Percentiles rank a stretch among this genome's conserved stretches.
phyloP scores from a whole-genome alignment of 169 alveolate genomes.

The Cryptosporidium meleagridis region DNA sequence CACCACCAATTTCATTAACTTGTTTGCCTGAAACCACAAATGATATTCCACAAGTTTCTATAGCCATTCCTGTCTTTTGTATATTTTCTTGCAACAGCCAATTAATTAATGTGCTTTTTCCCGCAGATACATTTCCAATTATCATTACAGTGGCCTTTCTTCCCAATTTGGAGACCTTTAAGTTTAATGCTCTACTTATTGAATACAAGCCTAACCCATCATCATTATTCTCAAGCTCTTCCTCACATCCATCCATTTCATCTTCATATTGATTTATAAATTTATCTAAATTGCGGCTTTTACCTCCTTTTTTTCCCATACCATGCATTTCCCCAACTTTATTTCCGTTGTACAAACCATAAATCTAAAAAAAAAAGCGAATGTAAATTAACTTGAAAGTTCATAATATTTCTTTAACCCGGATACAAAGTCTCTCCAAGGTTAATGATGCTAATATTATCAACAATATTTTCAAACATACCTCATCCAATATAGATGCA shows the following conservation, averaged over 20 bases:
- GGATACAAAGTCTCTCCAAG: neutral
- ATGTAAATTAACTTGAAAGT: neutral
- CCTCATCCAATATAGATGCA: slow-evolving; percentile 59
- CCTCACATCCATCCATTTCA: neutral
- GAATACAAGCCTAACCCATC: slow-evolving; percentile 5
- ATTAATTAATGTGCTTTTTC: slow-evolving; percentile 84
- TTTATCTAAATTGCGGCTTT: neutral
- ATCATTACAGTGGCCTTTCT: slow-evolving; percentile 81
- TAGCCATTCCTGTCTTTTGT: slow-evolving; percentile 83
- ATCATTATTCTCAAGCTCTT: neutral
- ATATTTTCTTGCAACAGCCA: slow-evolving; percentile 83
- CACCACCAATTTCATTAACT: slow-evolving; percentile 79
- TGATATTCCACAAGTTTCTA: slow-evolving; percentile 83
- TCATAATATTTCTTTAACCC: neutral
- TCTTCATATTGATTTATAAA: neutral
- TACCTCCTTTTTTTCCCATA: neutral
- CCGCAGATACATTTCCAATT: slow-evolving; percentile 85
- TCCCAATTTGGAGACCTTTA: slow-evolving; percentile 38
- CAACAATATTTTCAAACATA: slow-evolving; percentile 17
- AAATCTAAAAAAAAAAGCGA: neutral
- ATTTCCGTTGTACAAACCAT: slow-evolving; percentile 30
- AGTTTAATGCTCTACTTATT: slow-evolving; percentile 31
- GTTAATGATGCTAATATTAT: neutral
- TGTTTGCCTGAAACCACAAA: slow-evolving; percentile 81
- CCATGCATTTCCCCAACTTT: neutral